A percentile compares a stretch with the other conserved stretches of the same genome.
Evolutionary conservation across 2,329 filamentous ascomycete species (phyloP).

Genomic region (Trichoderma harzianum): DNA sequence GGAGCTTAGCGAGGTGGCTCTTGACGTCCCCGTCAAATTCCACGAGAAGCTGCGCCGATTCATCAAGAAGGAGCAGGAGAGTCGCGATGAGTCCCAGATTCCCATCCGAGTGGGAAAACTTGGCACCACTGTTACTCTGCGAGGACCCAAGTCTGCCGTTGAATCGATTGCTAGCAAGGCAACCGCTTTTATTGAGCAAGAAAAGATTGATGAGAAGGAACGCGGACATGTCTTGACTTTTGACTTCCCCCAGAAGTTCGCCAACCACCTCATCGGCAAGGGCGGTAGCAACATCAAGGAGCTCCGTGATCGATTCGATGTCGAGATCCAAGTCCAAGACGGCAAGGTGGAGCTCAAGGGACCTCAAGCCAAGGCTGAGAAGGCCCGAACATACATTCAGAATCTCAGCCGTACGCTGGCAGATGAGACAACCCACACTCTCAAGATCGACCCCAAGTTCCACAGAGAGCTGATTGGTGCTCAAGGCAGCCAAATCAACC

Average conservation of each 20-base stretch:
- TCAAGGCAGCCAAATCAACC: slow-evolving; percentile 83
- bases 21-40: slow-evolving; percentile 61
- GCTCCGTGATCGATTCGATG: slow-evolving; percentile 63
- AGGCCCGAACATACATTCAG: slow-evolving; percentile 77
- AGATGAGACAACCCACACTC: slow-evolving; percentile 80
- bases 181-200: slow-evolving; percentile 75
- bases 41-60: slow-evolving; percentile 62
- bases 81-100: slow-evolving; percentile 54
- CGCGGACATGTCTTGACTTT: slow-evolving; percentile 82
- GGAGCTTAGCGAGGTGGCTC: slow-evolving; percentile 44
- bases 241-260: slow-evolving; percentile 92
- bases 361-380: slow-evolving; percentile 89
- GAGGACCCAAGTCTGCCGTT: slow-evolving; percentile 72
- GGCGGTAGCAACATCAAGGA: slow-evolving; percentile 64
- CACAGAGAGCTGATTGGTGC: slow-evolving; percentile 92
- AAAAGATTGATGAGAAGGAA: slow-evolving; percentile 90
- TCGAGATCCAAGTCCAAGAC: slow-evolving; percentile 83
- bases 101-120: slow-evolving; percentile 57
- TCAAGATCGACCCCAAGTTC: slow-evolving; percentile 92
- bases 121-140: slow-evolving; percentile 64
- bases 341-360: slow-evolving; percentile 95
- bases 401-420: slow-evolving; percentile 77
- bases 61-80: slow-evolving; percentile 63
- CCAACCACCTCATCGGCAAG: slow-evolving; percentile 76
- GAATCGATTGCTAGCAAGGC: slow-evolving; percentile 71